Evolutionary conservation across 176 grass and related monocot genomes (phyloP).

Genomic region (Aegilops speltoides): DNA sequence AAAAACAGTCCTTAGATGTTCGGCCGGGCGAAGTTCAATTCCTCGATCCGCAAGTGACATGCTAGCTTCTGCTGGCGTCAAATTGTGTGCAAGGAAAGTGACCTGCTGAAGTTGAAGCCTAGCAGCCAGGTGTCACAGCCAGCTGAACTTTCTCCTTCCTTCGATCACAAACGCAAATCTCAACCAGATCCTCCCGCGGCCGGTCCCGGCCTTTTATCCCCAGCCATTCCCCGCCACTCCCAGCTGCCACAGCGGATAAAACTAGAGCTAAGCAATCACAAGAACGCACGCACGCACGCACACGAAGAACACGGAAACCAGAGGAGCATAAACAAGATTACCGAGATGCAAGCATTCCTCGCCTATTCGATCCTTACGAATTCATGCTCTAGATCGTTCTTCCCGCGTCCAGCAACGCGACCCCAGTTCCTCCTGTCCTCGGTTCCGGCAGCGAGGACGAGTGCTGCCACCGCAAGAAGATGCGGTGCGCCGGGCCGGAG

Average conservation of each 20-base stretch:
- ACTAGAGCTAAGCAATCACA: neutral
- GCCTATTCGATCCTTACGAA: constrained; percentile 37
- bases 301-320: neutral
- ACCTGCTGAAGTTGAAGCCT: too few relatives aligned
- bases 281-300: neutral
- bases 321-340: neutral
- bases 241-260: constrained; percentile 3
- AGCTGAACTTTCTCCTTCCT: neutral
- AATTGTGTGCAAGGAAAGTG: too few relatives aligned
- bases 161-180: neutral
- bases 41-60: too few relatives aligned
- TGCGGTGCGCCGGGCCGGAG: neutral
- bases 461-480: neutral
- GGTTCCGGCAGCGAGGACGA: neutral
- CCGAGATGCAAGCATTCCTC: constrained; percentile 39
- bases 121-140: too few relatives aligned
- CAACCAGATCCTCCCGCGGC: neutral
- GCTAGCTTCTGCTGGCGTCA: too few relatives aligned
- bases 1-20: too few relatives aligned
- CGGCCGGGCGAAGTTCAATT: too few relatives aligned
- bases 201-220: neutral
- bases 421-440: neutral
- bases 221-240: constrained; percentile 28
- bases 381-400: constrained; percentile 26
- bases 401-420: neutral